Conservation (phyloP, 352 stramenopile genomes). For the Phytophthora boehmeriae region DNA sequence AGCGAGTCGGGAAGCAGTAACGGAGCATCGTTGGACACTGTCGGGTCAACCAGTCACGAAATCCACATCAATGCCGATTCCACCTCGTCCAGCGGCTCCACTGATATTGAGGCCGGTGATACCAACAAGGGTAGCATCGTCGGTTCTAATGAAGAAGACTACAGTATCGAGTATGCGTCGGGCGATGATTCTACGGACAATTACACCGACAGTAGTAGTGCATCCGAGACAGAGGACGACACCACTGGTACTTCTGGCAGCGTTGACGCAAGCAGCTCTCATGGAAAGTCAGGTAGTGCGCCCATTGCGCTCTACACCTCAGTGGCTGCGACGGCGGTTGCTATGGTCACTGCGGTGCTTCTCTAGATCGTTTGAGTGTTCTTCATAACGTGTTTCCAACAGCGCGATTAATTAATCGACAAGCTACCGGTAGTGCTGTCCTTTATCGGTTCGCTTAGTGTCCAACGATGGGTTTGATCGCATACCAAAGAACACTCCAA, state of each 20-base stretch:
- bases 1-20: background rate
- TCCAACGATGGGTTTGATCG: too few species aligned
- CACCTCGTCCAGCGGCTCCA: slow-evolving; percentile 1
- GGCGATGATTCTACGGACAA: background rate
- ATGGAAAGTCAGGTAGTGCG: background rate
- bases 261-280: background rate
- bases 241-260: background rate
- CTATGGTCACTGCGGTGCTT: background rate
- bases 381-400: too few species aligned
- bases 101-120: background rate
- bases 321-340: background rate
- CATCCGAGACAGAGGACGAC: background rate
- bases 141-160: slow-evolving; percentile 6
- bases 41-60: background rate
- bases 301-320: background rate
- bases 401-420: too few species aligned
- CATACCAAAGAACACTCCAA: too few species aligned
- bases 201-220: background rate
- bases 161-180: background rate
- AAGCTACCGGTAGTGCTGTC: too few species aligned
- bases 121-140: background rate
- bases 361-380: background rate
- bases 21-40: background rate
- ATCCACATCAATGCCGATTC: background rate
- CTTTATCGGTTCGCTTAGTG: too few species aligned